Evolutionary conservation across 192 early-diverging fungal species (phyloP), one percentile per base, ranked within the genome.

Genomic region (Entophlyctis luteolus): DNA sequence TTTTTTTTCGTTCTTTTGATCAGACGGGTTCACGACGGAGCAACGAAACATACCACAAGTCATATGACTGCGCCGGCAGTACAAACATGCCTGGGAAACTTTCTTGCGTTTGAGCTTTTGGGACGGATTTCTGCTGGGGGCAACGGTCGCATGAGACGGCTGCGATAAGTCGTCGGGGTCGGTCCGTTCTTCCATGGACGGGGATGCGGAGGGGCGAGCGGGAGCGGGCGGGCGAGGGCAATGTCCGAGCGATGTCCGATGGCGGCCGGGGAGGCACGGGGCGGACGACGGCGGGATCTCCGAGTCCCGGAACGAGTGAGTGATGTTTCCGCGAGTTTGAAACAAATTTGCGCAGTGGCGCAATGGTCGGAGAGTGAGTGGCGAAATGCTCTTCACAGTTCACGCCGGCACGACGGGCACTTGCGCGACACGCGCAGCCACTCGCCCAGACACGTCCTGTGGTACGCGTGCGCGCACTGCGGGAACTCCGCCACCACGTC

Each of bases 31-130:
- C 4, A 59, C 14, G 36, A 8, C 12, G 8, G 22, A 25, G 20
- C 34, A 12, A 31, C 4, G 10, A 12, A 8, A 71, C 75, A 33
- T 37, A 77, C 75, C 92, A 75, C 95, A 98, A 31, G 93, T 94
- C 95, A 98, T 98, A 74, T 98, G 95, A 37, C 89, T 91, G 72
- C 94, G 79, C 73, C 93, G 82, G 79, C 95, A 98, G 70, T 92
- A 96, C 22, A 96, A 89, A 70, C 95, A 98, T 16, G 95, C 95
- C 38, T 84, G 79, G 3, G 76, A 73, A 4, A 81, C 79, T 62
- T 81, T 81, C 37, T 74, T 54, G 39, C 79, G 55, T 45, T 80
- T 80, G n/a, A 62, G 48, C 36, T 73, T 56, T 59, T 58, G 69
- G 4, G 47, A 33, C 6, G 60, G 50, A 38, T 71, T 18, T 38